Percentiles rank a stretch among this genome's conserved stretches.
These are phyloP conservation scores for Colletotrichum incanum DNA, from an alignment of 2,329 filamentous ascomycete species.

Conservation along the genomic window DNA sequence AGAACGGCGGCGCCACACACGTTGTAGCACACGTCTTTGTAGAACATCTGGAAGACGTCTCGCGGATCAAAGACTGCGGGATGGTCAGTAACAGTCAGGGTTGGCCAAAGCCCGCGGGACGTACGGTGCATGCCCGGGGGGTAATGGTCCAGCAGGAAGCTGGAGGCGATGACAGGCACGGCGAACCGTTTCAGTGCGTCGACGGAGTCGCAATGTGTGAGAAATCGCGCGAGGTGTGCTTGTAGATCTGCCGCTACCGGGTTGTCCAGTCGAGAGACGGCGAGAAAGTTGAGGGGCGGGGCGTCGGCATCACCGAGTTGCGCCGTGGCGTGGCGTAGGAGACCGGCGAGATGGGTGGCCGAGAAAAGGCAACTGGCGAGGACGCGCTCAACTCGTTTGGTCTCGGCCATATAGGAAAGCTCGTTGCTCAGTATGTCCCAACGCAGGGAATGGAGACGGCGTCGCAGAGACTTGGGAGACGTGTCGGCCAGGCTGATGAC, in stretches of 20 bases:
- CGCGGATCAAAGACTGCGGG: constrained; percentile 20
- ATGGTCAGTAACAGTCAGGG: neutral
- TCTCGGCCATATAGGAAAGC: constrained; percentile 19
- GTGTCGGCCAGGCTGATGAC: constrained; percentile 15
- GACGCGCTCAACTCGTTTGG: neutral
- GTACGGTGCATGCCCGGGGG: constrained; percentile 15
- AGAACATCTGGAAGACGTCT: constrained; percentile 26
- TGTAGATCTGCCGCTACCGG: constrained; percentile 1
- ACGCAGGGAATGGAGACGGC: neutral
- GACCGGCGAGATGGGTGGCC: constrained; percentile 9
- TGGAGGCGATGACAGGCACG: constrained; percentile 16
- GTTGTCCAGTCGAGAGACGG: constrained; percentile 1
- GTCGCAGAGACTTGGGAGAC: neutral
- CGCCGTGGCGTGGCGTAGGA: constrained; percentile 8
- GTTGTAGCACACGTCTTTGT: constrained; percentile 12
- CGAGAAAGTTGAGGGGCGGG: constrained; percentile 20
- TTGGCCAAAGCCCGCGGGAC: neutral
- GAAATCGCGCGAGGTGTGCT: constrained; percentile 5
- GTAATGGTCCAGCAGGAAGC: constrained; percentile 26
- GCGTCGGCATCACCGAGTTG: neutral
- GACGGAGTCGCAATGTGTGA: constrained; percentile 3
- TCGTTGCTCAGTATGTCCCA: constrained; percentile 14
- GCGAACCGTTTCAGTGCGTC: constrained; percentile 4
- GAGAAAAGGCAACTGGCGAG: constrained; percentile 23
- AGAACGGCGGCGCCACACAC: neutral